Conservation (phyloP, 352 stramenopile species). For the Pythium brassicae region DNA sequence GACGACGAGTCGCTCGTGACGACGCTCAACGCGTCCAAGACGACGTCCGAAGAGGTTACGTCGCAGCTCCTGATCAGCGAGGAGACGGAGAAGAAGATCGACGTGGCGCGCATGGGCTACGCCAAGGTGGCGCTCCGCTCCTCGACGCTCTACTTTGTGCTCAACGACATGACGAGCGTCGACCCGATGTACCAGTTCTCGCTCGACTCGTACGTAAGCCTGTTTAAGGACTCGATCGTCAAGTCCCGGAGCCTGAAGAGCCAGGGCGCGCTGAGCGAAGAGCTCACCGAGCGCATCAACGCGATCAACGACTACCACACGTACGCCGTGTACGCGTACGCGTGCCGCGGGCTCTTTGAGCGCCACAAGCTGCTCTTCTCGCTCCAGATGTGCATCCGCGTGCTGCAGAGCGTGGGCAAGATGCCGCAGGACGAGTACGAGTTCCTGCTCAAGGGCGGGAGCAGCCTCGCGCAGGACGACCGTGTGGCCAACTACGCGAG, state of each 20-base stretch:
- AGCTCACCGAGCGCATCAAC: constrained; percentile 84
- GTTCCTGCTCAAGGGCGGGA: constrained; percentile 92
- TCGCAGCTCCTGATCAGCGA: constrained; percentile 92
- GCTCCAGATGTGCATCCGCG: constrained; percentile 92
- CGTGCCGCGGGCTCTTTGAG: constrained; percentile 94
- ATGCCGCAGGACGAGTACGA: constrained; percentile 92
- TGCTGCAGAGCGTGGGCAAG: constrained; percentile 90
- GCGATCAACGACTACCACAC: constrained; percentile 96
- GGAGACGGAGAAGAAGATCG: constrained; percentile 95
- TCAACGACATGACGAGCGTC: constrained; percentile 94
- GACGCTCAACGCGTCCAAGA: constrained; percentile 94
- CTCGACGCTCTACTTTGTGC: constrained; percentile 94
- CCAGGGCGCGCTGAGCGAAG: constrained; percentile 71
- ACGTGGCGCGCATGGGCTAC: constrained; percentile 92
- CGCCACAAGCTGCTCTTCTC: constrained; percentile 95
- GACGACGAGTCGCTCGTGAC: constrained; percentile 94
- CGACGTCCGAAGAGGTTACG: constrained; percentile 91
- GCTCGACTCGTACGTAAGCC: constrained; percentile 91
- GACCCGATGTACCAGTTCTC: constrained; percentile 98
- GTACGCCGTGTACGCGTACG: constrained; percentile 93
- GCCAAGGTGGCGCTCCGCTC: constrained; percentile 88
- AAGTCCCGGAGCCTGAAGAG: constrained; percentile 81
- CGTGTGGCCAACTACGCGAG: constrained; percentile 78
- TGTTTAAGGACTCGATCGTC: constrained; percentile 94
- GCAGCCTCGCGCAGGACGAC: constrained; percentile 53